Percentiles rank a stretch among this genome's conserved stretches.
These are phyloP conservation scores for Diutina ranongensis DNA, from an alignment of 1,139 yeast genomes.

Conservation along the genomic window DNA sequence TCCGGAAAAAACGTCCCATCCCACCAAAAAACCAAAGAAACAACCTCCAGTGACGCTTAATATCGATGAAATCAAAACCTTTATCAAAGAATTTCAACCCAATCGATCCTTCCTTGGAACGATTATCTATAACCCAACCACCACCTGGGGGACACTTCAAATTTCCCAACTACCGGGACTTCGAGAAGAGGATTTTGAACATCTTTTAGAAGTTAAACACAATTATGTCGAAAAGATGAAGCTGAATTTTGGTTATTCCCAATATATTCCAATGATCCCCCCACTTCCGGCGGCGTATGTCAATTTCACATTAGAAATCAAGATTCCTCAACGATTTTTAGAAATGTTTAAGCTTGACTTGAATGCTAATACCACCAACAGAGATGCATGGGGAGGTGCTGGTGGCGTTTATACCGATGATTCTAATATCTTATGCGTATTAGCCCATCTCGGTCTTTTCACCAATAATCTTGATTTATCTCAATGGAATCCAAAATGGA, in stretches of 20 bases:
- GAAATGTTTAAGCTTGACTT: slow-evolving; percentile 15
- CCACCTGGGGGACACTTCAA: slow-evolving; percentile 35
- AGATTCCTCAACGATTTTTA: slow-evolving; percentile 41
- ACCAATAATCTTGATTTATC: slow-evolving; percentile 17
- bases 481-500: slow-evolving; percentile 19
- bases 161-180: slow-evolving; percentile 25
- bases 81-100: background rate
- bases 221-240: slow-evolving; percentile 16
- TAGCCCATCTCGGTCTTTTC: slow-evolving; percentile 66
- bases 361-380: slow-evolving; percentile 22
- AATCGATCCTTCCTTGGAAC: slow-evolving; percentile 33
- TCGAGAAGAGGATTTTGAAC: slow-evolving; percentile 22
- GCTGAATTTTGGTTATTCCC: slow-evolving; percentile 8
- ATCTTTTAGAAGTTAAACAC: slow-evolving; percentile 21
- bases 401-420: slow-evolving; percentile 77
- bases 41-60: background rate
- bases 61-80: background rate
- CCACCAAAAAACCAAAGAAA: background rate
- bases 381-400: slow-evolving; percentile 86
- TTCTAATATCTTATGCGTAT: slow-evolving; percentile 65
- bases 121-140: slow-evolving; percentile 46
- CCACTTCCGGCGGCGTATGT: slow-evolving; percentile 41
- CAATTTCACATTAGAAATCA: slow-evolving; percentile 51
- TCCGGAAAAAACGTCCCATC: too few relatives aligned
- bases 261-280: slow-evolving; percentile 31